Evolutionary conservation across 306 rosid species (phyloP), one percentile per base, ranked within the genome.

Genomic region (Trifolium repens): DNA sequence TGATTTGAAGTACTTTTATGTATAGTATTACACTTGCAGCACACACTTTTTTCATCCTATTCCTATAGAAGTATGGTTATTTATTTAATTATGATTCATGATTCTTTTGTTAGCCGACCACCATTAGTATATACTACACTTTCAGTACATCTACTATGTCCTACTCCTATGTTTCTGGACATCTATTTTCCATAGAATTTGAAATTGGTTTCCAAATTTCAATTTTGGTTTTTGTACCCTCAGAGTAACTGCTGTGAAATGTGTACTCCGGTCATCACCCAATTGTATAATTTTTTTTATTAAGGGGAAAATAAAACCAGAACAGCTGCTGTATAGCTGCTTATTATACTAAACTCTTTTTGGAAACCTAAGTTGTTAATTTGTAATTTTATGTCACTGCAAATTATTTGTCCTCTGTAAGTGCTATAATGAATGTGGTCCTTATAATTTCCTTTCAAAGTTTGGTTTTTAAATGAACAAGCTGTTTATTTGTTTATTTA

Each of bases 11-110:
- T 9, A 17, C 35, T 67, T 34, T 69, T 43, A 61, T 47, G 17
- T 43, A 13, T 62, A 72, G 37, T 16, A 47, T 70, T 71, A 35
- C 69, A 43, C 47, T 54, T 65, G 59, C 42, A 37, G 52, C 55
- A 44, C 27, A 30, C 43, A 16, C 8, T 16, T 65, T 14, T 66
- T 64, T 54, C 64, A 42, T 72, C 61, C 40, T 52, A 26, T n/a
- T 72, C 61, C 40, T 22, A 22, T 22, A 5, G 40, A 32, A 47
- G 54, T 43, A 46, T 40, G 34, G 68, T 62, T 66, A 27, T 53
- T 61, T 72, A 39, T 49, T 65, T 22, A 22, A 22, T 22, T 22
- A 19, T 17, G 35, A 57, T 57, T 55, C 62, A 55, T 22, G 43
- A 19, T 69, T 59, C 35, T 32, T 9, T 22, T 53, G 26, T 64